Conservation (phyloP, 2,329 filamentous ascomycete species). For the Calonectria leucothoes region DNA sequence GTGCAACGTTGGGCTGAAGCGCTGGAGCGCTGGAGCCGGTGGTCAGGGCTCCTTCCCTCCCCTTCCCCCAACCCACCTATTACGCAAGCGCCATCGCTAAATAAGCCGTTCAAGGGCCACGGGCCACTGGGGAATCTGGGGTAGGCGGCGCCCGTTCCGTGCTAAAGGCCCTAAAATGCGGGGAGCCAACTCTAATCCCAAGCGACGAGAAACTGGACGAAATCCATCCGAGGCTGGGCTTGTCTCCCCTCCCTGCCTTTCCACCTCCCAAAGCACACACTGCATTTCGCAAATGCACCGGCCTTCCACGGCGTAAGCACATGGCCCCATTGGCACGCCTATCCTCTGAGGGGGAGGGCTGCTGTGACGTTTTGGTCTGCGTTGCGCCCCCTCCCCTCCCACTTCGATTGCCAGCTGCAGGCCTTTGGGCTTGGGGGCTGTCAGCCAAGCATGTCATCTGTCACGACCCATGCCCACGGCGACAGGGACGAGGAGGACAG, state of each 20-base stretch:
- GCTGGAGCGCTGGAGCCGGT: not conserved
- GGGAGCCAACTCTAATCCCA: conserved; percentile 2
- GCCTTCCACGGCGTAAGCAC: not conserved
- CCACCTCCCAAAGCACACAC: not conserved
- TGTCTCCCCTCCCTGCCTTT: not conserved
- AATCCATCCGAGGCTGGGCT: not conserved
- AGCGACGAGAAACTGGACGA: not conserved
- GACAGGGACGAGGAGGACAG: not conserved
- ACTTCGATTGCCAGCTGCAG: not conserved
- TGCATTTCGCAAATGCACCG: not conserved
- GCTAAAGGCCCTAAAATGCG: conserved; percentile 1
- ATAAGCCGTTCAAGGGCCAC: not conserved
- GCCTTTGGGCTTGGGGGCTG: not conserved
- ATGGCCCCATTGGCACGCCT: not conserved
- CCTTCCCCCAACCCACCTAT: not conserved
- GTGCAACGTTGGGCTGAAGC: conserved; percentile 1
- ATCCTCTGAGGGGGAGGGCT: not conserved
- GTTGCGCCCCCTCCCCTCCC: not conserved
- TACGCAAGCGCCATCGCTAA: not conserved
- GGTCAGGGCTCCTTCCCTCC: not conserved
- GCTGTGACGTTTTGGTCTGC: not conserved
- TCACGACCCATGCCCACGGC: not conserved
- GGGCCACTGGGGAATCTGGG: conserved; percentile 8
- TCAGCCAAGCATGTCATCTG: not conserved
- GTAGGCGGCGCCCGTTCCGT: not conserved